Percentiles rank a stretch among this genome's conserved stretches.
Conservation (phyloP, 257 asterid genomes). For the Solanum lignicaule region DNA sequence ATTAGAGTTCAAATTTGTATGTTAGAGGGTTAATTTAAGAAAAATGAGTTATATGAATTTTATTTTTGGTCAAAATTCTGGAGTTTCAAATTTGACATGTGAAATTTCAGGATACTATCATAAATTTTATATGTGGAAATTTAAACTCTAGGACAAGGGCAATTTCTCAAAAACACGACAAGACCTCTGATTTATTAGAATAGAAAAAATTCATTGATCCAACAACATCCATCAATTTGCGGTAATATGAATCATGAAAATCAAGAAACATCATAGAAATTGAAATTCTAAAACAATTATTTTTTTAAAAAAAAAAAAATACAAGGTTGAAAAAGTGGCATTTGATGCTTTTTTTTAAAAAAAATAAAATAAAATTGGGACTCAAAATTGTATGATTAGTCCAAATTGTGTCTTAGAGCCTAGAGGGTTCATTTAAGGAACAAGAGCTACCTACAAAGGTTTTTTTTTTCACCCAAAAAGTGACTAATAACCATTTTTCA, state of each 20-base stretch:
- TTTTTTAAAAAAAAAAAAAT: too few species aligned
- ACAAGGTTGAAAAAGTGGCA: not conserved
- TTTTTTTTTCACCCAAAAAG: not conserved
- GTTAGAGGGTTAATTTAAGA: accelerated
- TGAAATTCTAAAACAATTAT: too few species aligned
- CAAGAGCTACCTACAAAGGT: not conserved
- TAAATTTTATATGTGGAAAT: too few species aligned
- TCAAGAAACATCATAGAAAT: too few species aligned
- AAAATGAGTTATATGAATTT: not conserved
- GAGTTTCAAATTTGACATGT: not conserved
- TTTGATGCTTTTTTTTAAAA: not conserved
- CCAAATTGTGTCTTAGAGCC: not conserved
- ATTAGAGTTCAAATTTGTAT: not conserved
- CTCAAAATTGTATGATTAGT: not conserved
- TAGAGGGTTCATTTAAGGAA: not conserved
- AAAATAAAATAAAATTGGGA: not conserved
- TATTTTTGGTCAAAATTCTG: accelerated
- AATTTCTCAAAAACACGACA: not conserved
- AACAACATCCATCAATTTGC: too few species aligned
- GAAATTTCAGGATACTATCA: not conserved
- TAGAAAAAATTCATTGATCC: too few species aligned
- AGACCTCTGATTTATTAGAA: too few species aligned
- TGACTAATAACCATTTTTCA: not conserved
- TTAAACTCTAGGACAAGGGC: accelerated
- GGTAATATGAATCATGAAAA: too few species aligned